A percentile compares a stretch with the other conserved stretches of the same genome.
phyloP scores from a whole-genome alignment of 805 yeast species.

The Isabelozyma gotoi region DNA sequence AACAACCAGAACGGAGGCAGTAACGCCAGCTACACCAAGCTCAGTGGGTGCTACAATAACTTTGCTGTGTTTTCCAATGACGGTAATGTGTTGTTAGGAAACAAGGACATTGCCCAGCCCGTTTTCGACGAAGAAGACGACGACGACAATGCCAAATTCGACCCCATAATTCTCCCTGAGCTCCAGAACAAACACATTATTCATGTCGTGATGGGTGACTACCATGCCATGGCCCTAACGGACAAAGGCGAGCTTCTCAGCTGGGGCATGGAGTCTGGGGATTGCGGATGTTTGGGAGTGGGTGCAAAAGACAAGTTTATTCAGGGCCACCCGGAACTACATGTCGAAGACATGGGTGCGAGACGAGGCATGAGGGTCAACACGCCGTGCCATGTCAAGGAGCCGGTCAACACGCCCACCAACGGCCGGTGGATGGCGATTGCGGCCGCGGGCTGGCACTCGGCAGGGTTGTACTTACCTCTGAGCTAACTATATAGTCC shows the following conservation, averaged over 20 bases:
- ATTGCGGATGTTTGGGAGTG: constrained; percentile 72
- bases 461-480: constrained; percentile 53
- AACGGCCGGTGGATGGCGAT: constrained; percentile 54
- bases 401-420: constrained; percentile 33
- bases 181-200: constrained; percentile 50
- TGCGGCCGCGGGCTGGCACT: constrained; percentile 81
- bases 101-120: constrained; percentile 12
- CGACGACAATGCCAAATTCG: constrained; percentile 5
- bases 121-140: constrained; percentile 10
- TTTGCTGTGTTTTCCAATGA: constrained; percentile 58
- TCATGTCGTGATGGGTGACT: constrained; percentile 68
- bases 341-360: constrained; percentile 25
- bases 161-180: constrained; percentile 36
- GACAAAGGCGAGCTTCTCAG: constrained; percentile 54
- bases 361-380: constrained; percentile 24
- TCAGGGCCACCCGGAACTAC: background rate
- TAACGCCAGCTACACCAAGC: constrained; percentile 42
- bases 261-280: constrained; percentile 67
- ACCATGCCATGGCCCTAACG: constrained; percentile 65
- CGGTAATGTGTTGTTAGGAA: constrained; percentile 46
- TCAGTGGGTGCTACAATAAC: constrained; percentile 54
- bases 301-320: constrained; percentile 27
- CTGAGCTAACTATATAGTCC: background rate
- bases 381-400: constrained; percentile 22
- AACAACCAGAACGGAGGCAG: constrained; percentile 11